Conservation (phyloP, 495 filamentous ascomycete genomes). For the Aspergillus incahuasiensis region DNA sequence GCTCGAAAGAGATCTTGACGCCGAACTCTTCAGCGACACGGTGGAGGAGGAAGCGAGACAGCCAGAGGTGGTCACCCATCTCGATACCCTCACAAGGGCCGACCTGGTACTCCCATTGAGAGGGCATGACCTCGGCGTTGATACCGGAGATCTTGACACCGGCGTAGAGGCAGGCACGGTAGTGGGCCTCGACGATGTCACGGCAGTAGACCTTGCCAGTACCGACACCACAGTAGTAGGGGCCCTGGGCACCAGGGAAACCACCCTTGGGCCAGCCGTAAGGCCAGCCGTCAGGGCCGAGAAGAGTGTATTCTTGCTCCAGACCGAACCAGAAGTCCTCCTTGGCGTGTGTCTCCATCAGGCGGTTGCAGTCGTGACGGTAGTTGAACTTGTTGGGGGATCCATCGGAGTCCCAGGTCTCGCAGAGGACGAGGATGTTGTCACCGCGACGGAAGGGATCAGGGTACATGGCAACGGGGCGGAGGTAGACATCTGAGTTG, state of each 20-base stretch:
- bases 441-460: conserved; percentile 82
- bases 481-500: conserved; percentile 97
- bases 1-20: conserved; percentile 90
- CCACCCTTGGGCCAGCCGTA: conserved; percentile 94
- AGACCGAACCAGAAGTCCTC: conserved; percentile 96
- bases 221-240: conserved; percentile 99
- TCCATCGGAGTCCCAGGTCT: conserved; percentile 95
- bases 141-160: conserved; percentile 94
- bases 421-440: conserved; percentile 91
- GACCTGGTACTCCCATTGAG: conserved; percentile 99
- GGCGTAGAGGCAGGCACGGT: conserved; percentile 92
- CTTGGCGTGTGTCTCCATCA: conserved; percentile 82
- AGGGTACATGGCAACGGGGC: conserved; percentile 83
- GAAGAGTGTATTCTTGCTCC: conserved; percentile 95
- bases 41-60: conserved; percentile 93
- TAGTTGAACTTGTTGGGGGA: conserved; percentile 98
- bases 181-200: conserved; percentile 98
- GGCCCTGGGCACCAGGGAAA: conserved; percentile 94
- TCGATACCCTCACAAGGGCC: conserved; percentile 90
- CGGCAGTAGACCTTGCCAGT: conserved; percentile 96
- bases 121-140: conserved; percentile 98
- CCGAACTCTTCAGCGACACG: conserved; percentile 97
- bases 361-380: conserved; percentile 79
- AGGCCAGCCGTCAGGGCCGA: conserved; percentile 79
- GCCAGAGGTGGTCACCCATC: conserved; percentile 96